Conservation (phyloP, 352 stramenopile genomes). For the Globisporangium nodosum region DNA sequence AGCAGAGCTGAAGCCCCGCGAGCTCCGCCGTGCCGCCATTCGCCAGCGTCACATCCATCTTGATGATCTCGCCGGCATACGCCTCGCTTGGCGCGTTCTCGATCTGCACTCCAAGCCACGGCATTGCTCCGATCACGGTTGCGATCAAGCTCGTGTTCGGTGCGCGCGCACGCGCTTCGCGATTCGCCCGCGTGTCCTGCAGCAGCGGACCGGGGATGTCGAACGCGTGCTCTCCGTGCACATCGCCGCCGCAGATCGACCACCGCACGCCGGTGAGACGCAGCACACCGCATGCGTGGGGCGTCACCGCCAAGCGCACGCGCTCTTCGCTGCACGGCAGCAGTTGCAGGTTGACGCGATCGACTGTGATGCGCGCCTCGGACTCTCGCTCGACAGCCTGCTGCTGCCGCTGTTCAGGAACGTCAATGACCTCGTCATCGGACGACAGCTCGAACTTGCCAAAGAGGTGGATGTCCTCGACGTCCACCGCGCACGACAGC, state of each 20-base stretch:
- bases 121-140: conserved; percentile 67
- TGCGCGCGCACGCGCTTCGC: conserved; percentile 63
- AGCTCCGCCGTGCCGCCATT: conserved; percentile 57
- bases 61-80: conserved; percentile 62
- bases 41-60: conserved; percentile 39
- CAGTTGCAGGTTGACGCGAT: conserved; percentile 70
- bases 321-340: conserved; percentile 71
- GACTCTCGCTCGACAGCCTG: background rate
- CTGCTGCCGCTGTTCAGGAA: conserved; percentile 24
- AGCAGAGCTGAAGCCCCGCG: conserved; percentile 51
- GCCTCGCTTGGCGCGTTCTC: conserved; percentile 30
- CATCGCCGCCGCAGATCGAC: conserved; percentile 78
- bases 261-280: conserved; percentile 69
- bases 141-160: conserved; percentile 74
- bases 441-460: conserved; percentile 51
- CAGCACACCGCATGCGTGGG: conserved; percentile 49
- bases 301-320: conserved; percentile 61
- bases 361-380: conserved; percentile 42
- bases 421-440: conserved; percentile 28
- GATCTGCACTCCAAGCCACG: conserved; percentile 75
- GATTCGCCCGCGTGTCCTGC: conserved; percentile 72
- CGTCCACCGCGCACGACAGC: conserved; percentile 74
- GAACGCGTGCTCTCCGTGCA: conserved; percentile 78
- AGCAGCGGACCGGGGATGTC: conserved; percentile 73
- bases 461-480: conserved; percentile 77